phyloP scores from a whole-genome alignment of 1,284 basidiomycete species.

The Heterobasidion parviporum region DNA sequence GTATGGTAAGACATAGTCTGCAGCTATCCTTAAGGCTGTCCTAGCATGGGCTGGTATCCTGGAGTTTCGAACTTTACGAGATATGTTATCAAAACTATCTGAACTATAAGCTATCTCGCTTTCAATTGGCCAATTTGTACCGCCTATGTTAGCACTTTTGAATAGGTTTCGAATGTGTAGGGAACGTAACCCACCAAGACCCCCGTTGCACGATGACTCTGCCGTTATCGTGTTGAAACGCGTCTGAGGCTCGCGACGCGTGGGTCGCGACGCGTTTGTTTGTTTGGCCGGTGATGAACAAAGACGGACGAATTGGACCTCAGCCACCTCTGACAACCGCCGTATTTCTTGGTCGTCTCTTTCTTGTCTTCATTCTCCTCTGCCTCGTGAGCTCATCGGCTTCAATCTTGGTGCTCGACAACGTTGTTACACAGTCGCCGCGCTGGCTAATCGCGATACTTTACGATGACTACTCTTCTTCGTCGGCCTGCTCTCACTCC shows the following conservation, averaged over 20 bases:
- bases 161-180: too few relatives aligned
- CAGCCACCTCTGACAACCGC: background rate
- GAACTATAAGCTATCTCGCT: too few relatives aligned
- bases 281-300: conserved; percentile 6
- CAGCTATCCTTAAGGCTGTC: too few relatives aligned
- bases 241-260: background rate
- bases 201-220: too few relatives aligned
- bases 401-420: background rate
- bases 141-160: too few relatives aligned
- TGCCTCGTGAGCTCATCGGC: background rate
- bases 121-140: too few relatives aligned
- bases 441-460: background rate
- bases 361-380: background rate
- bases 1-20: too few relatives aligned
- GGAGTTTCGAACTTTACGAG: too few relatives aligned
- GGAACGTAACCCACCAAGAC: too few relatives aligned
- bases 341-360: background rate
- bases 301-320: background rate
- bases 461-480: conserved; percentile 29
- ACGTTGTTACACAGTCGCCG: background rate
- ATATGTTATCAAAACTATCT: too few relatives aligned
- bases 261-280: conserved; percentile 13
- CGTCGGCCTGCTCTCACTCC: conserved; percentile 25
- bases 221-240: background rate
- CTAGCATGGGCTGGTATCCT: too few relatives aligned